Evolutionary conservation across 768 basidiomycete species (phyloP), one percentile per base, ranked within the genome.

Genomic region (Gyrodon lividus): DNA sequence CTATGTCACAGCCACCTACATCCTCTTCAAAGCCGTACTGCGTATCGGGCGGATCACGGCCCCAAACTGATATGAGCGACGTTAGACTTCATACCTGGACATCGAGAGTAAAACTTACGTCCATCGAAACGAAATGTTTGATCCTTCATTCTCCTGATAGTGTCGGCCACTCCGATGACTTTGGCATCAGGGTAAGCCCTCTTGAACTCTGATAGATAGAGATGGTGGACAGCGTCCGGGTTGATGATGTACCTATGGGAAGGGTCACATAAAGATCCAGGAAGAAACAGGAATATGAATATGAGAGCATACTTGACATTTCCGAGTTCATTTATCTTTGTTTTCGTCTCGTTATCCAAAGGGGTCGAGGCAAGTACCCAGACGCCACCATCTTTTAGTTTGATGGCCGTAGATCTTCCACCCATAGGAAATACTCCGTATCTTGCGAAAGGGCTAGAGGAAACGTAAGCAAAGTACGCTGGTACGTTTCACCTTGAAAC

Each of bases 321-420:
- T 0, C 92, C 89, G 2, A 93, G 70, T 22, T 76, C 73, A 41
- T 81, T 74, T 8, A 92, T 67, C 40, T 78, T 83, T 4, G 68
- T 52, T 62, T 84, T 85, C 3, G 89, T 92, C 23, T 82, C 81
- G 3, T 72, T 70, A 33, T 81, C 79, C 47, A 90, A 70, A 0
- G 88, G 86, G 7, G 86, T 86, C 1, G 89, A 92, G 0, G 89
- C 91, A n/a, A 92, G 73, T 12, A 93, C 75, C 82, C 89, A 94
- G 23, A 94, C 83, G 12, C 80, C 83, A 33, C 86, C 83, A 44
- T 79, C 77, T 34, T 70, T 69, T 20, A 94, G 74, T 67, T 77
- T 81, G 59, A 95, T 74, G 0, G 91, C 93, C 0, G 92, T 95
- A 6, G 89, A 85, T 40, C 93, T 75, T 17, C 92, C 91, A 1